Conservation (phyloP, 805 yeast species). For the Lipomyces anomalus region DNA sequence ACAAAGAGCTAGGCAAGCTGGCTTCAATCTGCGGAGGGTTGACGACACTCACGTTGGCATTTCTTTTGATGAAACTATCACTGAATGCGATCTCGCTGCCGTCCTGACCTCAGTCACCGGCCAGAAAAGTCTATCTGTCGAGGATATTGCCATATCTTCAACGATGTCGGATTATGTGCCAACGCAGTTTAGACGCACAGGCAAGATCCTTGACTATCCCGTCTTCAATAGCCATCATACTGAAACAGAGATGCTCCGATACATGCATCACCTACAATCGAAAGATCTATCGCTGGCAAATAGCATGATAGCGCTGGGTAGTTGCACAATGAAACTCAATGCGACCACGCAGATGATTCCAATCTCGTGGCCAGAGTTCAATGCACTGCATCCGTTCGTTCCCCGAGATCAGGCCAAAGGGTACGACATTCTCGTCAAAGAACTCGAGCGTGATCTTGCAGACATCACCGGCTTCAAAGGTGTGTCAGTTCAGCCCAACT, state of each 20-base stretch:
- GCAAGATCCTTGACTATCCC: constrained; percentile 49
- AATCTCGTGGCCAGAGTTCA: constrained; percentile 89
- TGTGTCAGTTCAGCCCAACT: constrained; percentile 89
- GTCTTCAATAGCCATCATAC: constrained; percentile 87
- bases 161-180: constrained; percentile 52
- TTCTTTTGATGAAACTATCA: constrained; percentile 87
- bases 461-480: constrained; percentile 91
- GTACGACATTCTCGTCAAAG: constrained; percentile 65
- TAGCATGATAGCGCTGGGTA: constrained; percentile 95
- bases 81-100: constrained; percentile 51
- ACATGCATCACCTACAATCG: constrained; percentile 74
- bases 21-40: constrained; percentile 72
- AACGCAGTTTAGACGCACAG: constrained; percentile 29
- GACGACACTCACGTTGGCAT: constrained; percentile 58
- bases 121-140: too few relatives aligned
- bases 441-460: constrained; percentile 77
- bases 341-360: constrained; percentile 95
- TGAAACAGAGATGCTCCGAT: constrained; percentile 91
- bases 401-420: constrained; percentile 88
- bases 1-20: too few relatives aligned
- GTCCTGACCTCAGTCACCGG: too few relatives aligned
- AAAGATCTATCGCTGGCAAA: constrained; percentile 91
- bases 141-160: constrained; percentile 32
- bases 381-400: constrained; percentile 84
- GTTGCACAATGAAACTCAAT: constrained; percentile 97